phyloP scores from a whole-genome alignment of 768 basidiomycete genomes.

The Macrolepiota dolichaula region DNA sequence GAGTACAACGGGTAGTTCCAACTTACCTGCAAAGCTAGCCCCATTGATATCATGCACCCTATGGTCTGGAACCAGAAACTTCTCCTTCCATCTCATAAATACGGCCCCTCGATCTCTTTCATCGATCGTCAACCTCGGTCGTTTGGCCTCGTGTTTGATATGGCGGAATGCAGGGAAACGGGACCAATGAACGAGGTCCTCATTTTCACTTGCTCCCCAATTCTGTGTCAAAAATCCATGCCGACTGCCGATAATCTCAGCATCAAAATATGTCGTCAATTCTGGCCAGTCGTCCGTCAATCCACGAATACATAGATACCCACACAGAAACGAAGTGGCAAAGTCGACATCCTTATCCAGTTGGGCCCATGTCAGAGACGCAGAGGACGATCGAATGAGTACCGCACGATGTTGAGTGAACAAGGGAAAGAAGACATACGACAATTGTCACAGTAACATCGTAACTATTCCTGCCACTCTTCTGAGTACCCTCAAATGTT shows the following conservation, averaged over 20 bases:
- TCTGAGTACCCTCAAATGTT: conserved; percentile 87
- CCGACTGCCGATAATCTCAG: conserved; percentile 89
- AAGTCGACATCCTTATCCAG: conserved; percentile 80
- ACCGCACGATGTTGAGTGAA: conserved; percentile 9
- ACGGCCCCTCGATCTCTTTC: conserved; percentile 77
- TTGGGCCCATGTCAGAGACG: neutral
- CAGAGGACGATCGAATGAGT: neutral
- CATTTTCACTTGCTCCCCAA: conserved; percentile 88
- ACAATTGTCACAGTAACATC: conserved; percentile 91
- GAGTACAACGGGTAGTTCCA: neutral
- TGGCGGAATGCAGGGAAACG: conserved; percentile 89
- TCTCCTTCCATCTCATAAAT: conserved; percentile 98
- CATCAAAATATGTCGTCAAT: conserved; percentile 94
- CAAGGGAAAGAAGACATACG: conserved; percentile 48
- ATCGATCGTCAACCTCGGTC: conserved; percentile 73
- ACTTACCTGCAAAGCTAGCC: conserved; percentile 89
- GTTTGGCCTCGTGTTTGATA: conserved; percentile 73
- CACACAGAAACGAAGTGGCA: conserved; percentile 78
- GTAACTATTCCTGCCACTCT: conserved; percentile 91
- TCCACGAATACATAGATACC: conserved; percentile 90
- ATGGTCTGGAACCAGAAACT: conserved; percentile 94
- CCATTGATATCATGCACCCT: conserved; percentile 91
- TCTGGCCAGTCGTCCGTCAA: conserved; percentile 94
- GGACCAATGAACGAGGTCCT: conserved; percentile 93
- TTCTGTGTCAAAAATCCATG: conserved; percentile 89